A percentile compares a stretch with the other conserved stretches of the same genome.
Evolutionary conservation across 73 alveolate species (phyloP).

Genomic region (Paramecium tetraurelia): DNA sequence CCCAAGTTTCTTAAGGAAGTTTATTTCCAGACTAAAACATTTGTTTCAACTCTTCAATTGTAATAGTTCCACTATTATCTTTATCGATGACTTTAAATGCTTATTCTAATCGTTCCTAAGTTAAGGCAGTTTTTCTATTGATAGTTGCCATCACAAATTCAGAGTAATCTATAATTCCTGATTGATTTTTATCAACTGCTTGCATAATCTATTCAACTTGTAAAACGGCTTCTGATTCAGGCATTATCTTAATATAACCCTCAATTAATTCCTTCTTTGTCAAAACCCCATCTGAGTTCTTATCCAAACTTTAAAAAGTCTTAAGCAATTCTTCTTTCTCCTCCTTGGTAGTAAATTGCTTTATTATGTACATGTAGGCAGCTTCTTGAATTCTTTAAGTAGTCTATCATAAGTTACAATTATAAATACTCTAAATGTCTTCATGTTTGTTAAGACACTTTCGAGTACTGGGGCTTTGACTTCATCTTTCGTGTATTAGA

Average conservation of each 20-base stretch:
- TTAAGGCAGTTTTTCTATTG: conserved; percentile 63
- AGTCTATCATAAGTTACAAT: not conserved
- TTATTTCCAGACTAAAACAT: conserved; percentile 45
- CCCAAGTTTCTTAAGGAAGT: conserved; percentile 55
- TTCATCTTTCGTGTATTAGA: not conserved
- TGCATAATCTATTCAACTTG: conserved; percentile 70
- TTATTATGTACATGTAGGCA: conserved; percentile 52
- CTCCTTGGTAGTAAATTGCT: conserved; percentile 53
- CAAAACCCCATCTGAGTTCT: conserved; percentile 60
- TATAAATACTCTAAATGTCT: conserved; percentile 36
- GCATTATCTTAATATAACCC: conserved; percentile 65
- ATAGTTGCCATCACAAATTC: conserved; percentile 69
- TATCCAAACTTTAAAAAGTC: conserved; percentile 51
- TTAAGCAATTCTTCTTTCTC: conserved; percentile 54
- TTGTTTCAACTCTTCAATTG: conserved; percentile 73
- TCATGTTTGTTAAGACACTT: conserved; percentile 26
- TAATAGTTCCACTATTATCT: conserved; percentile 76
- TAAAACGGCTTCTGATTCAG: conserved; percentile 50
- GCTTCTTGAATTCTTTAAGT: conserved; percentile 57
- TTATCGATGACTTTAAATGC: conserved; percentile 80
- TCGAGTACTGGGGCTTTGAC: conserved; percentile 24
- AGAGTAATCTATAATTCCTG: conserved; percentile 54
- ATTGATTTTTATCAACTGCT: conserved; percentile 49
- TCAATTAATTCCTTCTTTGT: conserved; percentile 72
- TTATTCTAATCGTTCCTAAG: conserved; percentile 73